A percentile compares a stretch with the other conserved stretches of the same genome.
Conservation (phyloP, 176 grass and related monocot species). For the Dactylis glomerata region DNA sequence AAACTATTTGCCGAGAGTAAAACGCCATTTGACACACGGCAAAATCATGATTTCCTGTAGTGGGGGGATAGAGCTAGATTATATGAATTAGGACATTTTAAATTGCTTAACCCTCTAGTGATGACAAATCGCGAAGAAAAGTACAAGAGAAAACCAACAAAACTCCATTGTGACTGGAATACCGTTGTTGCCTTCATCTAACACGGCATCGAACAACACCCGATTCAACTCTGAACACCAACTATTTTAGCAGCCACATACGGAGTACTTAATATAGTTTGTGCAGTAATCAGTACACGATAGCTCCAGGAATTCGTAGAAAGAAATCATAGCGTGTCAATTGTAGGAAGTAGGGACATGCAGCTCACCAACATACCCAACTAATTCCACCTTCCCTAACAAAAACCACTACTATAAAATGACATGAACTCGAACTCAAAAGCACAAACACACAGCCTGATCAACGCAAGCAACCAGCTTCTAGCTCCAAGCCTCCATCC, state of each 20-base stretch:
- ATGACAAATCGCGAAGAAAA: background rate
- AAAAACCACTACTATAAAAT: slow-evolving; percentile 13
- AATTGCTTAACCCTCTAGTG: too few species aligned
- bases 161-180: background rate
- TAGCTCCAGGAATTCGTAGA: background rate
- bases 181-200: background rate
- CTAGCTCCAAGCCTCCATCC: background rate
- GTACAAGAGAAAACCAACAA: background rate
- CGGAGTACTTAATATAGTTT: background rate
- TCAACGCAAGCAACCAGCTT: background rate
- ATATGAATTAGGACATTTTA: too few species aligned
- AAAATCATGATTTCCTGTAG: too few species aligned
- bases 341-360: slow-evolving; percentile 30
- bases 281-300: background rate
- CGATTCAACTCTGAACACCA: background rate
- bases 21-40: too few species aligned
- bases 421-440: background rate
- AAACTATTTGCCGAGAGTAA: too few species aligned
- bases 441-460: background rate
- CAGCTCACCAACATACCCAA: slow-evolving; percentile 39
- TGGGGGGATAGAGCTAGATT: too few species aligned
- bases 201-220: background rate
- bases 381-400: background rate
- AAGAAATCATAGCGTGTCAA: background rate
- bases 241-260: background rate